These are phyloP conservation scores for Umbellularia californica DNA, from an alignment of 164 flowering plant species.

Conservation along the genomic window DNA sequence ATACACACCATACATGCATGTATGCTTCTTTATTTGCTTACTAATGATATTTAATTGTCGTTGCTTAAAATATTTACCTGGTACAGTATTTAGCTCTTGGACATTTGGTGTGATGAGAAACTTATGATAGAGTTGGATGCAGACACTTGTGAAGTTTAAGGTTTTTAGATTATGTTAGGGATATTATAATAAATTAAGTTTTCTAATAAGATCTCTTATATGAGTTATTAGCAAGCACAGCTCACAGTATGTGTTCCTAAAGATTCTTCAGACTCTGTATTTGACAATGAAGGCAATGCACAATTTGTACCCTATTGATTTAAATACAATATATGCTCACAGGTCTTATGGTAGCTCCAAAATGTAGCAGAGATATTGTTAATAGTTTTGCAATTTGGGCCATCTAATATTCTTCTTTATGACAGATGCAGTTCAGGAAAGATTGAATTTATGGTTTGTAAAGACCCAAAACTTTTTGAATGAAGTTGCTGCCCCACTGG, in stretches of 20 bases:
- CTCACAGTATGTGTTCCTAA: no score
- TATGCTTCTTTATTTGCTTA: no score
- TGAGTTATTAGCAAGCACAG: background rate
- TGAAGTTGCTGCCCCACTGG: constrained; percentile 67
- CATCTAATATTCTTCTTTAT: constrained; percentile 1
- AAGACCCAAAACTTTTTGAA: constrained; percentile 68
- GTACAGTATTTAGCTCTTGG: no score
- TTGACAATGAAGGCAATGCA: no score
- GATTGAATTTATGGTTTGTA: constrained; percentile 52
- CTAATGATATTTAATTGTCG: no score
- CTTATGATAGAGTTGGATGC: no score
- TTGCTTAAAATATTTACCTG: no score
- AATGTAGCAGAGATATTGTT: background rate
- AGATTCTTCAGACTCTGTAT: no score
- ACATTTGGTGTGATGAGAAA: no score
- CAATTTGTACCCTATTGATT: background rate
- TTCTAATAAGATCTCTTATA: background rate
- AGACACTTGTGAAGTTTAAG: no score
- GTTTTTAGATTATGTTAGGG: no score
- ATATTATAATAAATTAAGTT: background rate
- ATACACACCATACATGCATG: no score
- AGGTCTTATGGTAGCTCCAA: background rate
- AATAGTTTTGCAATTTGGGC: background rate
- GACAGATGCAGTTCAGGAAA: constrained; percentile 69
- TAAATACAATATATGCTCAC: background rate